phyloP scores from a whole-genome alignment of 2,329 filamentous ascomycete genomes.

The Ophiostoma ips region DNA sequence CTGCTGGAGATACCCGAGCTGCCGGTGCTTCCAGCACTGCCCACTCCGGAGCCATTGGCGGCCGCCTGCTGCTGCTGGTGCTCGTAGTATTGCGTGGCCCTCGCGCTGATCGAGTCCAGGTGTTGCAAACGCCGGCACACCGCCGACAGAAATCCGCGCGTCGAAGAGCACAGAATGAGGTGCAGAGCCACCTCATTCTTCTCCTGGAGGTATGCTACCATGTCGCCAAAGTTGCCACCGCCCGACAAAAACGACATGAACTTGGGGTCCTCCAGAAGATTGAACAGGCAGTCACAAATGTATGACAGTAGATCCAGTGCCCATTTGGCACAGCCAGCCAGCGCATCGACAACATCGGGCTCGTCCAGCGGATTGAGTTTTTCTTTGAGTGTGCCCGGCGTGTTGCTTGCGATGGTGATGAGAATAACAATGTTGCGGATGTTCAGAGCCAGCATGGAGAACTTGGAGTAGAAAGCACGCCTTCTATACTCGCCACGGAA shows the following conservation, averaged over 20 bases:
- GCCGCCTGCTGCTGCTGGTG: constrained; percentile 21
- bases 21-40: no score
- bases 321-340: constrained; percentile 69
- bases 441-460: constrained; percentile 62
- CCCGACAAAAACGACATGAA: constrained; percentile 36
- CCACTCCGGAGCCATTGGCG: background rate
- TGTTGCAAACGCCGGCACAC: constrained; percentile 50
- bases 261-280: constrained; percentile 36
- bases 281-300: constrained; percentile 45
- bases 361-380: constrained; percentile 49
- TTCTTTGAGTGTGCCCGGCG: constrained; percentile 38
- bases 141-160: constrained; percentile 57
- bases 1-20: constrained; percentile 22
- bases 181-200: constrained; percentile 46
- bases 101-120: constrained; percentile 35
- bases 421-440: constrained; percentile 57
- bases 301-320: constrained; percentile 55
- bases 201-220: constrained; percentile 37
- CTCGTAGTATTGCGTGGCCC: constrained; percentile 38
- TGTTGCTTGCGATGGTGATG: constrained; percentile 48
- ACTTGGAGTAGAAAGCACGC: constrained; percentile 55
- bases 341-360: constrained; percentile 57
- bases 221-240: constrained; percentile 28
- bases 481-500: constrained; percentile 49
- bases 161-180: constrained; percentile 58